Evolutionary conservation across 208 protist genomes (phyloP).

Genomic region (Naegleria lovaniensis): DNA sequence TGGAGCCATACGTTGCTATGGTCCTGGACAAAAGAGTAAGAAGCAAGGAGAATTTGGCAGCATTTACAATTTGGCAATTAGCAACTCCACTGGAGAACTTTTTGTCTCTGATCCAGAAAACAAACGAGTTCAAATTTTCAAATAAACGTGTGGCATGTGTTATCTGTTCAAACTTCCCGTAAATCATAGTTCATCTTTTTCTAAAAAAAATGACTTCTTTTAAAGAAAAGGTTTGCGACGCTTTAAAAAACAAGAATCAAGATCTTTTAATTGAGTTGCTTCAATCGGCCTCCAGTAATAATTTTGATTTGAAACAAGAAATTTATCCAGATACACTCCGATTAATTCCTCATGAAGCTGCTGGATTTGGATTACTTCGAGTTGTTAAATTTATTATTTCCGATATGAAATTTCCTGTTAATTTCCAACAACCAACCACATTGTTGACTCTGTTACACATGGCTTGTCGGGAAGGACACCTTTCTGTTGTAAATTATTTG

Average conservation of each 20-base stretch:
- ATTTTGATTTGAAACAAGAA: background rate
- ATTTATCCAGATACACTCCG: background rate
- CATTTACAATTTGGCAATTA: too few species aligned
- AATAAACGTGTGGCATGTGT: too few species aligned
- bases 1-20: too few species aligned
- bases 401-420: background rate
- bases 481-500: background rate
- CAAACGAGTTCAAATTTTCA: too few species aligned
- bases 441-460: background rate
- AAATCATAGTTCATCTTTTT: too few species aligned
- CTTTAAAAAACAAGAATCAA: background rate
- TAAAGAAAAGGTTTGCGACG: background rate
- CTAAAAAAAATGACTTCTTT: background rate
- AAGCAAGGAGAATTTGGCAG: too few species aligned
- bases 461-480: background rate
- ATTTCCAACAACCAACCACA: background rate
- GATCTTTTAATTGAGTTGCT: background rate
- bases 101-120: too few species aligned
- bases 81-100: too few species aligned
- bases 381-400: background rate
- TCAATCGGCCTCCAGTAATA: background rate
- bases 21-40: too few species aligned
- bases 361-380: background rate
- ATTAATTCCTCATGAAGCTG: background rate
- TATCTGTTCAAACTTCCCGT: too few species aligned